A percentile compares a stretch with the other conserved stretches of the same genome.
These are phyloP conservation scores for Apophysomyces variabilis DNA, from an alignment of 371 early-diverging fungal species.

Conservation along the genomic window DNA sequence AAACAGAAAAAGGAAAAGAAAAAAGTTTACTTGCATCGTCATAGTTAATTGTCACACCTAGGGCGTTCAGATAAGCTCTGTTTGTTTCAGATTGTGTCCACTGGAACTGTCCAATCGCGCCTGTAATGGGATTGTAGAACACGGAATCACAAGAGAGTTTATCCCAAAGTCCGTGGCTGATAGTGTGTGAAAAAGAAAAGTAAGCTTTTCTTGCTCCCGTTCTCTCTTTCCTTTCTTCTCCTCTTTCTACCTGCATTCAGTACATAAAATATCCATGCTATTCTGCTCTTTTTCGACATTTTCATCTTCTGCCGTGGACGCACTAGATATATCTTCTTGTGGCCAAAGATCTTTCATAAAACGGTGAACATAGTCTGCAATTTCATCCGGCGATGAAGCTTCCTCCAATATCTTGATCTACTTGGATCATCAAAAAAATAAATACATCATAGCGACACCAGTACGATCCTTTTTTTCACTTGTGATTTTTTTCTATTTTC, in stretches of 20 bases:
- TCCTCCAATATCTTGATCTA: constrained; percentile 25
- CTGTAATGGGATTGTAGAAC: constrained; percentile 55
- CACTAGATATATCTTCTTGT: background rate
- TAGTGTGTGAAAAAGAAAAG: background rate
- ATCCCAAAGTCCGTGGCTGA: constrained; percentile 48
- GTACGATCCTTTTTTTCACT: no score
- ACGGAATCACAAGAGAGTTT: constrained; percentile 55
- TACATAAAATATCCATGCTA: constrained; percentile 20
- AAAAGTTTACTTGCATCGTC: constrained; percentile 23
- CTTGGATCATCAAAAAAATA: background rate
- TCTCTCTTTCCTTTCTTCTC: background rate
- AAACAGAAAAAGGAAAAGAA: background rate
- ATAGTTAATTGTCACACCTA: constrained; percentile 50
- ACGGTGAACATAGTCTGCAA: constrained; percentile 21
- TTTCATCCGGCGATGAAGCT: constrained; percentile 13
- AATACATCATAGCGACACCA: background rate
- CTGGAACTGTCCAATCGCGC: constrained; percentile 54
- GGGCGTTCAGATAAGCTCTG: constrained; percentile 46
- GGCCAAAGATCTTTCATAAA: constrained; percentile 24
- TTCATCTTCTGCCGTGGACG: no score
- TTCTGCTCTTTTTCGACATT: background rate
- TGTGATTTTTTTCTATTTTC: no score
- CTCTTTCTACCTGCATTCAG: constrained; percentile 33
- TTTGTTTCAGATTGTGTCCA: constrained; percentile 61
- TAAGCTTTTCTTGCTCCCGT: background rate